phyloP scores from a whole-genome alignment of 2,329 filamentous ascomycete genomes.

The Diaporthe sp. region DNA sequence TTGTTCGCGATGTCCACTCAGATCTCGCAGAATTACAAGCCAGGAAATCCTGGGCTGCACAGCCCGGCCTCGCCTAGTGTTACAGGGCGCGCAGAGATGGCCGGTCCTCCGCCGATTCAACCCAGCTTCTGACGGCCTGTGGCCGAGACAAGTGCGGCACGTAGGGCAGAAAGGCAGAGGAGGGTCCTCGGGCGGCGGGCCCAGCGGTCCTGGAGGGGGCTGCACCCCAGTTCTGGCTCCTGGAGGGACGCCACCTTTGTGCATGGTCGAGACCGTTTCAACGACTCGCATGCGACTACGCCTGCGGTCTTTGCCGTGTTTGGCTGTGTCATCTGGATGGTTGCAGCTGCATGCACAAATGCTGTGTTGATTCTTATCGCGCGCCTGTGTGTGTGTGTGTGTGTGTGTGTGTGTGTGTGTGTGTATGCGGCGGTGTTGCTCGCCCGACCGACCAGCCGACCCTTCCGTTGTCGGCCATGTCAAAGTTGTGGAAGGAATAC shows the following conservation, averaged over 20 bases:
- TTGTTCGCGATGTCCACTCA: conserved; percentile 17
- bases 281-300: conserved; percentile 2
- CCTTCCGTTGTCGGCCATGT: conserved; percentile 27
- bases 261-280: conserved; percentile 26
- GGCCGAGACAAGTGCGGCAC: conserved; percentile 12
- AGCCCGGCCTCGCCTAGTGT: not conserved
- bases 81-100: conserved; percentile 18
- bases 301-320: conserved; percentile 12
- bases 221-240: conserved; percentile 15
- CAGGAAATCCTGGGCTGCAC: conserved; percentile 6
- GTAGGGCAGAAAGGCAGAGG: not conserved
- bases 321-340: not conserved
- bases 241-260: conserved; percentile 1
- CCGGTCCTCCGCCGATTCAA: conserved; percentile 33
- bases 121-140: conserved; percentile 4
- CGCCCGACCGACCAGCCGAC: not conserved
- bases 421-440: not conserved
- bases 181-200: not conserved
- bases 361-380: not conserved
- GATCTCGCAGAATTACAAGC: conserved; percentile 1
- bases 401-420: not conserved
- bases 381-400: not conserved
- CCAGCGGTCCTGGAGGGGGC: conserved; percentile 3
- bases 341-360: conserved; percentile 21
- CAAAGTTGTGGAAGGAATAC: conserved; percentile 17